These are phyloP conservation scores for Trametes elegans DNA, from an alignment of 768 basidiomycete genomes.

Conservation along the genomic window DNA sequence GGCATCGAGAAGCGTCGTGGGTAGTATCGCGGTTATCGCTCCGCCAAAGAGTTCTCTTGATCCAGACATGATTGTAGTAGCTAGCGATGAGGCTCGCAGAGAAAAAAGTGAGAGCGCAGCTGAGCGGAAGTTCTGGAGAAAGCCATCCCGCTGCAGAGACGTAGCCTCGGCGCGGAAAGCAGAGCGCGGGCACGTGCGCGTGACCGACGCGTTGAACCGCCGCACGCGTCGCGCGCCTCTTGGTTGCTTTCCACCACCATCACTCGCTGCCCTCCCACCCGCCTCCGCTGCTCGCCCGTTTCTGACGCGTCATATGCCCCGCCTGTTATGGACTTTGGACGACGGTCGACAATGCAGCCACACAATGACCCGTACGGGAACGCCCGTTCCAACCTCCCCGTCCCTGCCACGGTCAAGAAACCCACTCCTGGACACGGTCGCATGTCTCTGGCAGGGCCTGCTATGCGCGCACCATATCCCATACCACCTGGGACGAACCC, in stretches of 20 bases:
- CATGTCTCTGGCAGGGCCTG: slow-evolving; percentile 76
- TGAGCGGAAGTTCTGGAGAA: background rate
- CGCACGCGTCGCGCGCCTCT: slow-evolving; percentile 15
- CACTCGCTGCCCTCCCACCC: background rate
- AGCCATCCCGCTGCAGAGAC: background rate
- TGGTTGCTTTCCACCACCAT: slow-evolving; percentile 15
- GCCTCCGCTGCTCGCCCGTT: background rate
- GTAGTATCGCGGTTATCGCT: slow-evolving; percentile 66
- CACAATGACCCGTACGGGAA: slow-evolving; percentile 47
- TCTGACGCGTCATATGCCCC: no score
- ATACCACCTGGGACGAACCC: slow-evolving; percentile 46
- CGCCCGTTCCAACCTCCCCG: slow-evolving; percentile 63
- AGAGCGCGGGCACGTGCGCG: slow-evolving; percentile 15
- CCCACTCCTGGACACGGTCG: slow-evolving; percentile 45
- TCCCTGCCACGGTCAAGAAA: slow-evolving; percentile 75
- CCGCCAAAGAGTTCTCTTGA: slow-evolving; percentile 77
- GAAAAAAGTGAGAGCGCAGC: background rate
- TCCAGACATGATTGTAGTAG: slow-evolving; percentile 23
- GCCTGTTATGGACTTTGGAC: slow-evolving; percentile 41
- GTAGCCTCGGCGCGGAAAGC: slow-evolving; percentile 1
- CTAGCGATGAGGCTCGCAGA: background rate
- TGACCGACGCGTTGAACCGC: slow-evolving; percentile 20
- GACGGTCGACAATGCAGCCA: slow-evolving; percentile 60
- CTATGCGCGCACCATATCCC: slow-evolving; percentile 55
- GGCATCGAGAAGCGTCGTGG: slow-evolving; percentile 67